Percentiles rank a stretch among this genome's conserved stretches.
Conservation (phyloP, 2,329 filamentous ascomycete genomes). For the Reticulascus tulasneorum region DNA sequence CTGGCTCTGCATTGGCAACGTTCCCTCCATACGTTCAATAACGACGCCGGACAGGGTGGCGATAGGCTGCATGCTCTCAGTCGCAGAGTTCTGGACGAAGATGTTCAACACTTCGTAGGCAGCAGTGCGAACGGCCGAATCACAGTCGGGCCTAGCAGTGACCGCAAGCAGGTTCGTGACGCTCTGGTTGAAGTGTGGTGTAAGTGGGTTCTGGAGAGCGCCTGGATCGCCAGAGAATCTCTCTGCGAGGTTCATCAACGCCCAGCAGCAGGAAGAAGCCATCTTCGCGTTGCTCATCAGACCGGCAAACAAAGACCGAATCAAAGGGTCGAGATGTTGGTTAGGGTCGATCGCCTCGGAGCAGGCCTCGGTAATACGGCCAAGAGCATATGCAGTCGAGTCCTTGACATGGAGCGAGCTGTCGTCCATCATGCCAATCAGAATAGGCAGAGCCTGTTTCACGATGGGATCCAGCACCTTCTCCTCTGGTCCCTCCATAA, state of each 20-base stretch:
- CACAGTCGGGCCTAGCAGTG: constrained; percentile 76
- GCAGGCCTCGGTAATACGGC: constrained; percentile 91
- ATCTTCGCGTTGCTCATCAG: constrained; percentile 92
- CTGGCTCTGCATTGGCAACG: constrained; percentile 82
- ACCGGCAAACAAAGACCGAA: constrained; percentile 84
- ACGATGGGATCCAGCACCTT: constrained; percentile 89
- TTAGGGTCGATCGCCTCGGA: constrained; percentile 85
- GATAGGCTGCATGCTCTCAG: constrained; percentile 77
- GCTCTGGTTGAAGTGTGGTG: constrained; percentile 89
- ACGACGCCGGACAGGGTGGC: constrained; percentile 82
- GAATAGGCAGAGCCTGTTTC: constrained; percentile 87
- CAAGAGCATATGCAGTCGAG: constrained; percentile 91
- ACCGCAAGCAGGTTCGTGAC: constrained; percentile 80
- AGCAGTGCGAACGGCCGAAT: constrained; percentile 87
- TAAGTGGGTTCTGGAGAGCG: constrained; percentile 74
- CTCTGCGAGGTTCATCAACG: constrained; percentile 95
- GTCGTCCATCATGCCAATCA: constrained; percentile 92
- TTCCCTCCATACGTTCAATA: constrained; percentile 86
- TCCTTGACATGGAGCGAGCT: constrained; percentile 86
- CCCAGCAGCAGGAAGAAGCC: constrained; percentile 98
- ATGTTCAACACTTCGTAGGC: constrained; percentile 96
- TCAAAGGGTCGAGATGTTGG: constrained; percentile 77
- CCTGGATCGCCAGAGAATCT: constrained; percentile 86
- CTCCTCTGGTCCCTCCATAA: constrained; percentile 97
- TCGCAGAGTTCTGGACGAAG: constrained; percentile 86